Percentiles rank a stretch among this genome's conserved stretches.
phyloP scores from a whole-genome alignment of 2,329 filamentous ascomycete species.

The Lachnellula arida region DNA sequence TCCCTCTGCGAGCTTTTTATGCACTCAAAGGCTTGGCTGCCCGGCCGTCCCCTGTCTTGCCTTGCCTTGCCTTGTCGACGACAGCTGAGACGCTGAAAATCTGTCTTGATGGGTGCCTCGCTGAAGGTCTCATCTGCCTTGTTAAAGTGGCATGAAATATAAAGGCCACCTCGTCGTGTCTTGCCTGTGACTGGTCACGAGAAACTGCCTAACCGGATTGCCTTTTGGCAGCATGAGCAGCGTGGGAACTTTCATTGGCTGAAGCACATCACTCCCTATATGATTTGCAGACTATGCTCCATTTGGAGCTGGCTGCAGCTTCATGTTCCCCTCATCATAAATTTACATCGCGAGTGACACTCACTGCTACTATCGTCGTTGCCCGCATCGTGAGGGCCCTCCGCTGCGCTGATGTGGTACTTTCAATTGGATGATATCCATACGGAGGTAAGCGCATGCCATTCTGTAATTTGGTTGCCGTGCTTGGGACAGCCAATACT shows the following conservation, averaged over 20 bases:
- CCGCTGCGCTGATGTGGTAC: neutral
- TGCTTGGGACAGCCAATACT: no score
- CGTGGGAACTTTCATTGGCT: slow-evolving; percentile 10
- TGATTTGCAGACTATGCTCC: slow-evolving; percentile 7
- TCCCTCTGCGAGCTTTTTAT: slow-evolving; percentile 2
- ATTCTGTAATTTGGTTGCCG: neutral
- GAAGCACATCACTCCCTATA: neutral
- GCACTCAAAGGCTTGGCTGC: neutral
- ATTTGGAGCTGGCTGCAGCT: slow-evolving; percentile 11
- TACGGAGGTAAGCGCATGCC: neutral
- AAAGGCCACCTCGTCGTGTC: slow-evolving; percentile 10
- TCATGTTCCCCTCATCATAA: neutral
- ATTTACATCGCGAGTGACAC: neutral
- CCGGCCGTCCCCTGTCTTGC: neutral
- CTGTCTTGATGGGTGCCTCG: slow-evolving; percentile 2
- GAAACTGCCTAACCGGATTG: slow-evolving; percentile 15
- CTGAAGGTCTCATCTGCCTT: slow-evolving; percentile 7
- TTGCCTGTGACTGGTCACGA: slow-evolving; percentile 16
- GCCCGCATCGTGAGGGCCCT: neutral
- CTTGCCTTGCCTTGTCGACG: neutral
- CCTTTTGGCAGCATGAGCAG: slow-evolving; percentile 7
- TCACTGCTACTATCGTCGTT: neutral
- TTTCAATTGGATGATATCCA: neutral
- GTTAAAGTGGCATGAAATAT: slow-evolving; percentile 15
- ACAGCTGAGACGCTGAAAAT: slow-evolving; percentile 11